Conservation (phyloP, 2,329 filamentous ascomycete genomes). For the Neonectria sp. region DNA sequence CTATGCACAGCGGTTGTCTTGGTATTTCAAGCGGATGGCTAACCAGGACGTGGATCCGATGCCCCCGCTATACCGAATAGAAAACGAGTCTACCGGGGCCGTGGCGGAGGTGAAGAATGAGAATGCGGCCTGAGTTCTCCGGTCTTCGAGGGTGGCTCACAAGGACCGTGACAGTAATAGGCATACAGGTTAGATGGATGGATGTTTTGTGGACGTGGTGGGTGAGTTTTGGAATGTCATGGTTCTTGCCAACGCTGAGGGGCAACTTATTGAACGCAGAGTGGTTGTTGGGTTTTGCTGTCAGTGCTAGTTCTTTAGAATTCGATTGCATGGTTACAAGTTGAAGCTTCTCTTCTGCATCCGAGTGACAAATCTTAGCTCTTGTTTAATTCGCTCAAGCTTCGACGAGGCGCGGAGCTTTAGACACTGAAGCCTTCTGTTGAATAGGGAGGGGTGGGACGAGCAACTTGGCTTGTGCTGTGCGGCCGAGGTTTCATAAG, state of each 20-base stretch:
- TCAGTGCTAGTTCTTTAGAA: constrained; percentile 6
- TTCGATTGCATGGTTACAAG: constrained; percentile 1
- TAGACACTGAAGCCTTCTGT: not conserved
- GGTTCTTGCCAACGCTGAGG: constrained; percentile 5
- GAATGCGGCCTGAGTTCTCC: not conserved
- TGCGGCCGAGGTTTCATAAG: constrained; percentile 4
- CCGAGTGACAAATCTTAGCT: not conserved
- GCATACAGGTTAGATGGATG: not conserved
- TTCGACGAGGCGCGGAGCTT: not conserved
- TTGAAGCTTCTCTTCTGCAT: constrained; percentile 7
- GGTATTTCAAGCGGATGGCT: constrained; percentile 27
- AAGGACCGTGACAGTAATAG: not conserved
- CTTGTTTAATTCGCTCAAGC: not conserved
- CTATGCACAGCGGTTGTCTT: constrained; percentile 47
- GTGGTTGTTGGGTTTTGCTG: constrained; percentile 5
- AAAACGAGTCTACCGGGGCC: constrained; percentile 39
- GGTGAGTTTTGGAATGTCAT: constrained; percentile 2
- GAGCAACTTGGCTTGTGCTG: not conserved
- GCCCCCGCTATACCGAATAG: constrained; percentile 35
- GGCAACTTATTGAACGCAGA: not conserved
- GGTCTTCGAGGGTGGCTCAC: constrained; percentile 48
- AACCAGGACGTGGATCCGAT: constrained; percentile 26
- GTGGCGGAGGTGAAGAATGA: constrained; percentile 59
- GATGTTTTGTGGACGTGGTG: not conserved
- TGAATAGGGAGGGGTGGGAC: not conserved